phyloP scores from a whole-genome alignment of 208 protist genomes.

The Trypanosoma avium region DNA sequence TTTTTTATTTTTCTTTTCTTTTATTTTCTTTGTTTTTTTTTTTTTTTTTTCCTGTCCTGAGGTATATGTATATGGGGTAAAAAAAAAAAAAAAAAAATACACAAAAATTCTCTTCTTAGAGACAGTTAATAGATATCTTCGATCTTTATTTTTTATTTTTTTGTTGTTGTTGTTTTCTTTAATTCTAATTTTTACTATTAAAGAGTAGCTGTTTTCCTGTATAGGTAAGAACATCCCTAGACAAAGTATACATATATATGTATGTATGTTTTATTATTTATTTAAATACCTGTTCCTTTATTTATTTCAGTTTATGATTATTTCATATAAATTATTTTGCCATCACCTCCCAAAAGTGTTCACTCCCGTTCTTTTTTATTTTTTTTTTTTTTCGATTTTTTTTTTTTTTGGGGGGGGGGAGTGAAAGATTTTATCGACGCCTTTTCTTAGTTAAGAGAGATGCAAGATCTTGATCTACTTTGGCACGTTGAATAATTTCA shows the following conservation, averaged over 20 bases:
- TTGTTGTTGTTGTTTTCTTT: no score
- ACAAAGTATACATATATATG: no score
- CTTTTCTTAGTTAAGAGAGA: slow-evolving; percentile 40
- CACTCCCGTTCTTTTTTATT: slow-evolving; percentile 3
- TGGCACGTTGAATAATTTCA: slow-evolving; percentile 56
- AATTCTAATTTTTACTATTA: no score
- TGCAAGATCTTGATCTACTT: slow-evolving; percentile 75
- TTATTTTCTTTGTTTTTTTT: slow-evolving; percentile 4
- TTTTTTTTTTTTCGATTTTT: slow-evolving; percentile 5
- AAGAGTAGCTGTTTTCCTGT: no score
- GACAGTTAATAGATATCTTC: no score
- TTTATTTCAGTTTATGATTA: background rate
- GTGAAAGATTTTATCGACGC: slow-evolving; percentile 6
- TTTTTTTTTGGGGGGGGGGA: background rate
- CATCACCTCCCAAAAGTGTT: no score
- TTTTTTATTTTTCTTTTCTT: background rate
- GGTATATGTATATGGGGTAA: no score
- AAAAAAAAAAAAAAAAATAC: slow-evolving; percentile 11
- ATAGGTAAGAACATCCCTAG: no score
- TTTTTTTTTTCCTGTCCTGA: slow-evolving; percentile 18
- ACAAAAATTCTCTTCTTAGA: no score
- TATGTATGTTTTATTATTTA: no score
- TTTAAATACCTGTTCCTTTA: background rate
- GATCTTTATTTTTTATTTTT: no score
- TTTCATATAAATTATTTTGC: background rate